phyloP scores from a whole-genome alignment of 345 rosid species.

The Excoecaria agallocha region DNA sequence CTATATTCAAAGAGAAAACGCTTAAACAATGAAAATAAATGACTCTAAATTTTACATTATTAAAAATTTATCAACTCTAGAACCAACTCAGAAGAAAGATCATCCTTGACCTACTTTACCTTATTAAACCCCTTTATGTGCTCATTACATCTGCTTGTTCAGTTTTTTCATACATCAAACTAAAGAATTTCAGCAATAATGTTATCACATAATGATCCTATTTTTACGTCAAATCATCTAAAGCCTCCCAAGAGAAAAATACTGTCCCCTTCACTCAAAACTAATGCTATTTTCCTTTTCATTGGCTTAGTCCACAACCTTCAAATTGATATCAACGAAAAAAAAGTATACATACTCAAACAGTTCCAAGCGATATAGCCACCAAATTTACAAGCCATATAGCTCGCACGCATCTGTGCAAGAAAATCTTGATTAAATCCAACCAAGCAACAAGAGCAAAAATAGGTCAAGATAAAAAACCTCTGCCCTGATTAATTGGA shows the following conservation, averaged over 20 bases:
- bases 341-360: background rate
- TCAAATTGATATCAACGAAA: background rate
- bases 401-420: background rate
- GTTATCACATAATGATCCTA: background rate
- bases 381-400: background rate
- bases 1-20: background rate
- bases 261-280: background rate
- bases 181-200: background rate
- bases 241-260: background rate
- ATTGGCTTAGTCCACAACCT: background rate
- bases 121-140: background rate
- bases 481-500: constrained; percentile 78
- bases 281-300: background rate
- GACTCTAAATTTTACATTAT: background rate
- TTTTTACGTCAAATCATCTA: background rate
- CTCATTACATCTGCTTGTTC: background rate
- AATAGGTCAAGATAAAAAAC: constrained; percentile 27
- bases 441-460: background rate
- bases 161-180: background rate
- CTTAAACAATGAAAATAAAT: background rate
- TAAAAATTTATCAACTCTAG: background rate
- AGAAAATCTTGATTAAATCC: background rate
- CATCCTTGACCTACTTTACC: background rate
- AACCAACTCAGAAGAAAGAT: background rate
- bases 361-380: background rate